These are phyloP conservation scores for Mycena galopus DNA, from an alignment of 768 basidiomycete genomes.

Conservation along the genomic window DNA sequence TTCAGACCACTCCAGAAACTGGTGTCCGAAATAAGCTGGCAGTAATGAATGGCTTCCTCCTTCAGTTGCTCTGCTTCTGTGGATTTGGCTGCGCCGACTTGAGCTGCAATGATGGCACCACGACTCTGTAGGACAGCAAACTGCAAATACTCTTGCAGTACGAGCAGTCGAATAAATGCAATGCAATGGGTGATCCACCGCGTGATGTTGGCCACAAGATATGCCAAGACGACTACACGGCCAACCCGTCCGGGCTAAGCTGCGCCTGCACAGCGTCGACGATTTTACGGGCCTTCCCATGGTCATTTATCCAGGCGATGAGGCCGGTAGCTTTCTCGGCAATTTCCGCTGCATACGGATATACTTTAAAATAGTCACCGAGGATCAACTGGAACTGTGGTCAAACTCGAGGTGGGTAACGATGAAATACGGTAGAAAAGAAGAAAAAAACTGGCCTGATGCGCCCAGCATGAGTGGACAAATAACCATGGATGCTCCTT, in stretches of 20 bases:
- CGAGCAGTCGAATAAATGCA: background rate
- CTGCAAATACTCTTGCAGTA: background rate
- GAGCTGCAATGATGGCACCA: constrained; percentile 10
- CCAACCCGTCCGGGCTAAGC: background rate
- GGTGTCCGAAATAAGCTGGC: background rate
- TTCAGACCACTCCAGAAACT: background rate
- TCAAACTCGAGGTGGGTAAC: background rate
- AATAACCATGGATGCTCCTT: background rate
- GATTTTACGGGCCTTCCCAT: background rate
- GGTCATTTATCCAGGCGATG: background rate
- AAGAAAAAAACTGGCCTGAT: background rate
- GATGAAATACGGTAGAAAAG: background rate
- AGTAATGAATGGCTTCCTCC: constrained; percentile 2
- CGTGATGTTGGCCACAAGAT: background rate
- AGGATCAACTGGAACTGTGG: background rate
- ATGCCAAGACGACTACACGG: background rate
- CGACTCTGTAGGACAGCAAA: constrained; percentile 10
- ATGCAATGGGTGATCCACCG: background rate
- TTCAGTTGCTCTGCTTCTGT: constrained; percentile 1
- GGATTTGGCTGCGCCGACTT: constrained; percentile 24
- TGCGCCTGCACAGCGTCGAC: background rate
- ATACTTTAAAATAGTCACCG: background rate
- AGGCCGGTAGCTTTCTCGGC: background rate
- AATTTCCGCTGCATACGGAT: background rate
- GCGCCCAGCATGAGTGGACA: background rate